phyloP scores from a whole-genome alignment of 495 filamentous ascomycete species.

The Daldinia bambusicola region DNA sequence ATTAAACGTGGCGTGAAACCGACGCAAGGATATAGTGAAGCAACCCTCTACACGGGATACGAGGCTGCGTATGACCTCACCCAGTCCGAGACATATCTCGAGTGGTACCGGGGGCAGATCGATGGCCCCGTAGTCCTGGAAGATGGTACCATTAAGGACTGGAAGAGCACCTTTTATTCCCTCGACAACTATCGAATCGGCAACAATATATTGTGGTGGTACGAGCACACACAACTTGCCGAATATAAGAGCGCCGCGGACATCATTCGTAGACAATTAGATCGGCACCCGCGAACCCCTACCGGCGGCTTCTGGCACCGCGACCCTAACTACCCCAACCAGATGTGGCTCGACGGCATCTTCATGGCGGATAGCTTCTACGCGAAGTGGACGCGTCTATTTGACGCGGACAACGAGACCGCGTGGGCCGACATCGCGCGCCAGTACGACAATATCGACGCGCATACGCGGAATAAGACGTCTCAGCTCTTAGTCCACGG shows the following conservation, averaged over 20 bases:
- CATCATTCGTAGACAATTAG: constrained; percentile 58
- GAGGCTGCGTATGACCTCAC: constrained; percentile 52
- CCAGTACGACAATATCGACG: constrained; percentile 64
- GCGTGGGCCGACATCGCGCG: constrained; percentile 59
- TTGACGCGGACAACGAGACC: constrained; percentile 50
- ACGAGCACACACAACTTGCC: constrained; percentile 48
- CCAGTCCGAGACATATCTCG: constrained; percentile 46
- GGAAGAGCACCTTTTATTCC: constrained; percentile 56
- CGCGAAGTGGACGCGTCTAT: constrained; percentile 57
- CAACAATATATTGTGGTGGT: constrained; percentile 59
- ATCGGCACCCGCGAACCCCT: constrained; percentile 59
- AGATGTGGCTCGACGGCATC: constrained; percentile 68
- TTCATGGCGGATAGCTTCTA: constrained; percentile 65
- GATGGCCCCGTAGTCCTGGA: constrained; percentile 51
- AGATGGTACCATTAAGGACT: constrained; percentile 54
- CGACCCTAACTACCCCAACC: constrained; percentile 59
- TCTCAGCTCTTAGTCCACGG: constrained; percentile 65
- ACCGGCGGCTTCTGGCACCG: constrained; percentile 67
- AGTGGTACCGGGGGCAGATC: constrained; percentile 51
- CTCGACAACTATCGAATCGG: constrained; percentile 63
- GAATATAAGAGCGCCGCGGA: constrained; percentile 56
- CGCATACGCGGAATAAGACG: constrained; percentile 59
- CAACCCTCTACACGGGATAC: constrained; percentile 52
- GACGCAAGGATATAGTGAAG: constrained; percentile 52
- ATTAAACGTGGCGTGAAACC: constrained; percentile 56